Percentiles rank a stretch among this genome's conserved stretches.
Evolutionary conservation across 495 filamentous ascomycete genomes (phyloP).

Genomic region (Aspergillus sclerotiicarbonarius): DNA sequence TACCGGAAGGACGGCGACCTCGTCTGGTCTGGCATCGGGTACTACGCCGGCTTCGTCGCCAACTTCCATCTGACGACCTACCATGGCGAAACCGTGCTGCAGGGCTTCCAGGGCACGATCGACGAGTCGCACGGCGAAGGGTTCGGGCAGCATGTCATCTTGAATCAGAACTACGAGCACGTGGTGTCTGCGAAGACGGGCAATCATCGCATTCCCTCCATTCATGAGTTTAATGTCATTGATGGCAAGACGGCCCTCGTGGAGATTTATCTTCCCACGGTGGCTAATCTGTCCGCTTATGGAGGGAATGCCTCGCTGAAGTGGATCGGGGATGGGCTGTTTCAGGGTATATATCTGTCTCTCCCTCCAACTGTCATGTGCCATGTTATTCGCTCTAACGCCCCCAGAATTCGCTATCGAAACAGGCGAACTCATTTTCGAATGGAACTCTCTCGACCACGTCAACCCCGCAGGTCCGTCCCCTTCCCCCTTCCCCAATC

Average conservation of each 20-base stretch:
- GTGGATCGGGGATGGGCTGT: conserved; percentile 34
- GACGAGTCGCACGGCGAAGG: conserved; percentile 45
- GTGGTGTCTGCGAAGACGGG: conserved; percentile 40
- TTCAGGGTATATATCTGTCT: conserved; percentile 25
- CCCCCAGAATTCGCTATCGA: conserved; percentile 29
- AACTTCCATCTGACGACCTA: conserved; percentile 34
- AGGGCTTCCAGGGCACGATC: conserved; percentile 47
- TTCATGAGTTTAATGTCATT: conserved; percentile 50
- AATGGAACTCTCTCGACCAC: conserved; percentile 34
- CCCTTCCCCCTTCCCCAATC: background rate
- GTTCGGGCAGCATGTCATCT: conserved; percentile 42
- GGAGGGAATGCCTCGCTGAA: conserved; percentile 26
- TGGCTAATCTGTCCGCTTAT: conserved; percentile 24
- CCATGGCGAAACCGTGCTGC: conserved; percentile 44
- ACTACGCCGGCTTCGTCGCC: conserved; percentile 45
- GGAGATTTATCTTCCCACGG: conserved; percentile 26
- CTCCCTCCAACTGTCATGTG: background rate
- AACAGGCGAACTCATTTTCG: conserved; percentile 33
- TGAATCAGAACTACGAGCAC: conserved; percentile 49
- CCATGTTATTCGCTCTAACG: background rate
- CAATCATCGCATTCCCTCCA: conserved; percentile 39
- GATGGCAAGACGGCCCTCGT: conserved; percentile 31
- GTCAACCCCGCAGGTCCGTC: conserved; percentile 29
- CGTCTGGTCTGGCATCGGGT: conserved; percentile 51
- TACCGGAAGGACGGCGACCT: conserved; percentile 50